phyloP scores from a whole-genome alignment of 495 filamentous ascomycete species.

The Pyronema omphalodes region DNA sequence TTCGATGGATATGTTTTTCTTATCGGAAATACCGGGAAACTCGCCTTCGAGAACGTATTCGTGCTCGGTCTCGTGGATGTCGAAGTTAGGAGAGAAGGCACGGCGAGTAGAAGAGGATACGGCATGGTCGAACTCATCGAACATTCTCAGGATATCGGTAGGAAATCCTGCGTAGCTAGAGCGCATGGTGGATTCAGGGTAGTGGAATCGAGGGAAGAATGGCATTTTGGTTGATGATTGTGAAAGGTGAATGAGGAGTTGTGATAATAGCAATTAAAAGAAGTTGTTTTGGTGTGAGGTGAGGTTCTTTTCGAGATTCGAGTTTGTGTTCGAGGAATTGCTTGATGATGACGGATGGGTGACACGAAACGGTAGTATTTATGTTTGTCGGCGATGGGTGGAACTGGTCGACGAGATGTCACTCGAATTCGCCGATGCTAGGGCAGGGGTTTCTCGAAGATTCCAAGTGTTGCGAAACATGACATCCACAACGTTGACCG shows the following conservation, averaged over 20 bases:
- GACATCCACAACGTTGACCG: too few species aligned
- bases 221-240: conserved; percentile 11
- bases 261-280: background rate
- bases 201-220: conserved; percentile 15
- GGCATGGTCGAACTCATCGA: conserved; percentile 35
- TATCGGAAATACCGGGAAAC: conserved; percentile 55
- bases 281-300: background rate
- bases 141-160: conserved; percentile 43
- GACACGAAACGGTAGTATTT: background rate
- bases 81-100: conserved; percentile 58
- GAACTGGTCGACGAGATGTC: background rate
- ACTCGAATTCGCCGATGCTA: background rate
- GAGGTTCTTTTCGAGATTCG: background rate
- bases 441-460: too few species aligned
- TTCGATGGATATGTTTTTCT: conserved; percentile 61
- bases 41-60: conserved; percentile 74
- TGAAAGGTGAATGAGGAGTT: background rate
- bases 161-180: conserved; percentile 5
- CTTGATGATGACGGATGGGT: background rate
- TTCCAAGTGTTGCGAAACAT: too few species aligned
- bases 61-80: conserved; percentile 49
- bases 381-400: background rate
- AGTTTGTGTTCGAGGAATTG: background rate
- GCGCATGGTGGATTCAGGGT: conserved; percentile 4
- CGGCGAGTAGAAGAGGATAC: background rate